These are phyloP conservation scores for Ganoderma boninense DNA, from an alignment of 1,284 basidiomycete species.

Conservation along the genomic window DNA sequence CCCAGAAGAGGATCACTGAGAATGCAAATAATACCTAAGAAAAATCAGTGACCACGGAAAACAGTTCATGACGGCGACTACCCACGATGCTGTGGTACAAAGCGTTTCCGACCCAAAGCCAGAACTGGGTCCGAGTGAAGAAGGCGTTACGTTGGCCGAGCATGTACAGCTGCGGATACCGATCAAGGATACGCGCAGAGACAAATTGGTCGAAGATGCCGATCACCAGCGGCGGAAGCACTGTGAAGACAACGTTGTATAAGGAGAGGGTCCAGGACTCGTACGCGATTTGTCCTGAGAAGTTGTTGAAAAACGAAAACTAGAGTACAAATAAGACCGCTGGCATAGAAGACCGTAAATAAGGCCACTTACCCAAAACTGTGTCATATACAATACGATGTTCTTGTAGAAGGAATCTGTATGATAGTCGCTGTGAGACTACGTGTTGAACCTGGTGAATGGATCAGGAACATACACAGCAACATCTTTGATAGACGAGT, in stretches of 20 bases:
- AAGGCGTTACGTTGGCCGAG: conserved; percentile 93
- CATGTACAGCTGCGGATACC: conserved; percentile 96
- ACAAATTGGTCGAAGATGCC: conserved; percentile 99
- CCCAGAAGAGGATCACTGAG: conserved; percentile 92
- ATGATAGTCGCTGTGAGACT: neutral
- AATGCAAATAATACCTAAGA: conserved; percentile 85
- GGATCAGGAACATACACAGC: conserved; percentile 67
- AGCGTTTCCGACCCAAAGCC: conserved; percentile 96
- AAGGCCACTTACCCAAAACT: conserved; percentile 83
- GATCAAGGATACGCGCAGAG: conserved; percentile 94
- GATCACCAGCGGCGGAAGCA: conserved; percentile 96
- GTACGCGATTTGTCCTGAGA: conserved; percentile 97
- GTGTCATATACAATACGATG: conserved; percentile 96
- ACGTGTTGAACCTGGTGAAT: neutral
- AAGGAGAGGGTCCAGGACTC: conserved; percentile 98
- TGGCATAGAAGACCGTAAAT: neutral
- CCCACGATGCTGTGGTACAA: conserved; percentile 92
- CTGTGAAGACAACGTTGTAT: conserved; percentile 94
- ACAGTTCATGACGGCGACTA: conserved; percentile 23
- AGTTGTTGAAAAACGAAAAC: conserved; percentile 99
- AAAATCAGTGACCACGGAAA: conserved; percentile 4
- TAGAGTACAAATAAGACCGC: conserved; percentile 41
- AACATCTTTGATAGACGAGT: conserved; percentile 95
- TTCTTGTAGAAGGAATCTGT: conserved; percentile 96
- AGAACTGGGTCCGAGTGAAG: conserved; percentile 92